These are phyloP conservation scores for Phytophthora sojae DNA, from an alignment of 352 stramenopile genomes.

Conservation along the genomic window DNA sequence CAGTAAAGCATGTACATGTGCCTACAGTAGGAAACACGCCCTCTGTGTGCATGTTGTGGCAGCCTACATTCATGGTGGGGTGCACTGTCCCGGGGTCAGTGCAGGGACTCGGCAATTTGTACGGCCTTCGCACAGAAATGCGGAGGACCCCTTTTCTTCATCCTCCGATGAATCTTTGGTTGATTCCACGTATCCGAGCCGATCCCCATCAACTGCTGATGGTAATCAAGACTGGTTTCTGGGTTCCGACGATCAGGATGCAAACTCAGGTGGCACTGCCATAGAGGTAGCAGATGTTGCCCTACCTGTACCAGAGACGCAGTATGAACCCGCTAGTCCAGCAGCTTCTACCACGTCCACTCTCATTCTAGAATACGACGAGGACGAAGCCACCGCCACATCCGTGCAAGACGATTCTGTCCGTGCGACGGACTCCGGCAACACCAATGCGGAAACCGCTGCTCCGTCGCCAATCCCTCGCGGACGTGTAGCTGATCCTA, in stretches of 20 bases:
- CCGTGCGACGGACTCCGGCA: no score
- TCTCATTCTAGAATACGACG: neutral
- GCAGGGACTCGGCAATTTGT: neutral
- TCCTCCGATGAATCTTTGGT: neutral
- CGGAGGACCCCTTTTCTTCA: neutral
- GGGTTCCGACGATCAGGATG: neutral
- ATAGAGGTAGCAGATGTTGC: neutral
- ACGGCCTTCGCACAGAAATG: neutral
- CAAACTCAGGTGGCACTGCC: neutral
- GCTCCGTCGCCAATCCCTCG: no score
- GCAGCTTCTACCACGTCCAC: neutral
- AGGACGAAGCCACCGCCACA: neutral
- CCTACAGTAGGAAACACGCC: neutral
- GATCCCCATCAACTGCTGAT: neutral
- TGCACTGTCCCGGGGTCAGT: neutral
- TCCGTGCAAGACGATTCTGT: no score
- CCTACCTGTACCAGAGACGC: neutral
- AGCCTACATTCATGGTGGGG: neutral
- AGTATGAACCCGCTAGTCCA: neutral
- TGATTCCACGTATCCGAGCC: neutral
- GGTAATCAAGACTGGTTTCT: neutral
- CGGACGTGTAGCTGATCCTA: neutral
- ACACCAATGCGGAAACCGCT: neutral
- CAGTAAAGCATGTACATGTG: slow-evolving; percentile 7
- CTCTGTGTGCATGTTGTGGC: neutral